A percentile compares a stretch with the other conserved stretches of the same genome.
phyloP scores from a whole-genome alignment of 1,139 yeast genomes.

The Hansenula anomala region DNA sequence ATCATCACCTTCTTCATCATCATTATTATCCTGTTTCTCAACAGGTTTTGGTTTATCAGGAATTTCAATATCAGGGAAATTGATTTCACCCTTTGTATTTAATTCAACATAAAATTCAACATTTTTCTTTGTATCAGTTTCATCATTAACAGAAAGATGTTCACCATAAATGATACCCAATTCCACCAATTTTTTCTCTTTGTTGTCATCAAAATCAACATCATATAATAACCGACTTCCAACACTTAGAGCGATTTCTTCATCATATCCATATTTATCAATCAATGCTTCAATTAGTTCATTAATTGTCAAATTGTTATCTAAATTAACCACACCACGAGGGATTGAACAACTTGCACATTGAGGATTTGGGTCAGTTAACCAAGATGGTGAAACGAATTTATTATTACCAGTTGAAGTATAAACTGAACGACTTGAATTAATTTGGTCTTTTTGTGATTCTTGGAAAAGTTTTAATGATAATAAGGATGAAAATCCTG shows the following conservation, averaged over 20 bases:
- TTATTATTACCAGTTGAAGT: constrained; percentile 67
- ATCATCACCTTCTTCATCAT: constrained; percentile 16
- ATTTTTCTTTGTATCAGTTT: constrained; percentile 61
- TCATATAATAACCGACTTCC: constrained; percentile 71
- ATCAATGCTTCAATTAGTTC: constrained; percentile 43
- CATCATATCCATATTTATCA: constrained; percentile 50
- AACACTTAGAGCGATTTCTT: constrained; percentile 63
- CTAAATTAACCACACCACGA: constrained; percentile 42
- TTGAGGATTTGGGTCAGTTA: constrained; percentile 55
- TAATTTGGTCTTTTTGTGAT: constrained; percentile 24
- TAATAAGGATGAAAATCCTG: constrained; percentile 79
- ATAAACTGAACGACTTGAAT: constrained; percentile 48
- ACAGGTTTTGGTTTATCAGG: constrained; percentile 24
- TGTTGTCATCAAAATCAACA: constrained; percentile 82
- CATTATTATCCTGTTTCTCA: constrained; percentile 18
- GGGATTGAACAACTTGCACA: constrained; percentile 74
- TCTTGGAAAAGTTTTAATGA: constrained; percentile 51
- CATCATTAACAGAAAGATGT: constrained; percentile 70
- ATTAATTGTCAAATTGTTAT: constrained; percentile 29
- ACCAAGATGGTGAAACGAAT: constrained; percentile 59
- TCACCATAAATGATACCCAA: constrained; percentile 59
- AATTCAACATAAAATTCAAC: constrained; percentile 59
- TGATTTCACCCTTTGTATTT: constrained; percentile 15
- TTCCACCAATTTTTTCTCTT: constrained; percentile 40
- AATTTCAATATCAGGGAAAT: constrained; percentile 27